phyloP scores from a whole-genome alignment of 1,284 basidiomycete species.

The Takashimella tepidaria region DNA sequence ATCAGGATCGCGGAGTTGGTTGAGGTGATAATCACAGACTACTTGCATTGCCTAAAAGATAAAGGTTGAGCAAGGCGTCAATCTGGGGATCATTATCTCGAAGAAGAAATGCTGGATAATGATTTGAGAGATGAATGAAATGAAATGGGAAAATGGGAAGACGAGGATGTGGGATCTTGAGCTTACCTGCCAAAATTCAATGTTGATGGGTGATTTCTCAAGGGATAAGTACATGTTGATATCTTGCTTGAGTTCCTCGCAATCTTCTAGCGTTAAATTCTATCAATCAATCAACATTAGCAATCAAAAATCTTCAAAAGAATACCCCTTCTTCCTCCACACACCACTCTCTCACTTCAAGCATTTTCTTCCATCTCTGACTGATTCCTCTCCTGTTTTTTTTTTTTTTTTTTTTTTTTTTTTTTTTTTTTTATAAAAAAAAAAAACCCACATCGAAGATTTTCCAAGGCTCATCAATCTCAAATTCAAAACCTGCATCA shows the following conservation, averaged over 20 bases:
- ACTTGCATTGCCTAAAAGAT: conserved; percentile 81
- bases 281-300: conserved; percentile 37
- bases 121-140: too few species aligned
- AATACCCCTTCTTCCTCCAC: background rate
- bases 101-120: background rate
- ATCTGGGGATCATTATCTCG: background rate
- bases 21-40: conserved; percentile 88
- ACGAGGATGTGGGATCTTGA: conserved; percentile 11
- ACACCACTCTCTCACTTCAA: too few species aligned
- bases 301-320: background rate
- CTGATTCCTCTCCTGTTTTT: too few species aligned
- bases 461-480: conserved; percentile 95
- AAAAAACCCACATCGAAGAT: conserved; percentile 74
- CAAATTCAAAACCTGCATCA: conserved; percentile 88
- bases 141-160: too few species aligned
- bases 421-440: background rate
- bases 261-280: conserved; percentile 81
- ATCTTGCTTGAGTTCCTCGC: conserved; percentile 88
- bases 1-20: conserved; percentile 58
- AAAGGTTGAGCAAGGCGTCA: conserved; percentile 2
- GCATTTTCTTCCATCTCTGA: too few species aligned
- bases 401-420: too few species aligned
- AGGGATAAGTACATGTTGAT: conserved; percentile 87
- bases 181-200: conserved; percentile 96
- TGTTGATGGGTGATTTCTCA: conserved; percentile 76